Evolutionary conservation across 352 stramenopile genomes (phyloP).

Genomic region (Phytopythium oedochilum): DNA sequence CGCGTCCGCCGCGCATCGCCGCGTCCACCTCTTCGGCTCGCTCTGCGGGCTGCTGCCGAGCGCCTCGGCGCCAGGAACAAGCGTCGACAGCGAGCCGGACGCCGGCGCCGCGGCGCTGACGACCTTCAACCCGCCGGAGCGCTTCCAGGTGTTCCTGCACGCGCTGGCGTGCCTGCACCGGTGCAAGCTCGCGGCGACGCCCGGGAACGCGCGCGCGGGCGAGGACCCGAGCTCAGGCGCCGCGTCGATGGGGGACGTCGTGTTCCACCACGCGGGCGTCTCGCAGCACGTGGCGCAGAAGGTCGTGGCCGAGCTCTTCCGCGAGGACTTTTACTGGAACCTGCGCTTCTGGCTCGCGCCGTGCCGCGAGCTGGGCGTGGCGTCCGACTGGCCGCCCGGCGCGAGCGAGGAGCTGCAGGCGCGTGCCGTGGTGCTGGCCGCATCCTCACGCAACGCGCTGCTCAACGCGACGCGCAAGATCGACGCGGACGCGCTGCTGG

Average conservation of each 20-base stretch:
- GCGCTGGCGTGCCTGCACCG: slow-evolving; percentile 57
- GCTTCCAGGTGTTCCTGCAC: slow-evolving; percentile 61
- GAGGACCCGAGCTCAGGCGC: slow-evolving; percentile 9
- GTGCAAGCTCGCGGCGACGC: slow-evolving; percentile 33
- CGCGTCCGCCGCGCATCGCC: slow-evolving; percentile 29
- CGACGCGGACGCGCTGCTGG: slow-evolving; percentile 66
- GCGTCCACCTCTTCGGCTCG: slow-evolving; percentile 50
- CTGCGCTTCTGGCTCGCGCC: slow-evolving; percentile 67
- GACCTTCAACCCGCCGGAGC: slow-evolving; percentile 65
- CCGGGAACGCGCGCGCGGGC: slow-evolving; percentile 18
- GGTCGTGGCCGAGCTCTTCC: slow-evolving; percentile 65
- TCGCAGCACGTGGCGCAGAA: slow-evolving; percentile 45
- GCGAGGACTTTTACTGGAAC: slow-evolving; percentile 75
- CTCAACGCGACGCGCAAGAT: slow-evolving; percentile 66
- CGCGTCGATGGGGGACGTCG: slow-evolving; percentile 29
- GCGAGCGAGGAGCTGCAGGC: slow-evolving; percentile 67
- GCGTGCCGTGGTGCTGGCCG: slow-evolving; percentile 29
- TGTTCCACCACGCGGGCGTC: slow-evolving; percentile 72
- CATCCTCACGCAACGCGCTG: slow-evolving; percentile 42
- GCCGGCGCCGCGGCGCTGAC: slow-evolving; percentile 5
- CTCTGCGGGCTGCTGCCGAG: slow-evolving; percentile 40
- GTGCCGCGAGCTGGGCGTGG: slow-evolving; percentile 50
- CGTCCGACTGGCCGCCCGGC: slow-evolving; percentile 39
- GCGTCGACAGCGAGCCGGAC: not conserved
- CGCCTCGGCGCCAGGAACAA: not conserved